Percentiles rank a stretch among this genome's conserved stretches.
Conservation (phyloP, 2,329 filamentous ascomycete species). For the Trichoderma lentiforme region DNA sequence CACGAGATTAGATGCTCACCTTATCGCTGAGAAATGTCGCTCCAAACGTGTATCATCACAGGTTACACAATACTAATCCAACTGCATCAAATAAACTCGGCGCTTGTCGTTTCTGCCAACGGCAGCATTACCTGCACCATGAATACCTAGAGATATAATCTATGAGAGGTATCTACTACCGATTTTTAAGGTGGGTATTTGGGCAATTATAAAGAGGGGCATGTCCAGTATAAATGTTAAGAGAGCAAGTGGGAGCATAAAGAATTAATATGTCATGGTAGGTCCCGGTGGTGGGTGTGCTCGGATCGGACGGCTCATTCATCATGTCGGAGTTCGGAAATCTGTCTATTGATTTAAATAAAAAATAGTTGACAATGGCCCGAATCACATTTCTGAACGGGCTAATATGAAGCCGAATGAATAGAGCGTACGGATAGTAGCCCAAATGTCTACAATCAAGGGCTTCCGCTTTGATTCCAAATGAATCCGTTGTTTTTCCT, state of each 20-base stretch:
- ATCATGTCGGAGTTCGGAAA: not conserved
- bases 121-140: no score
- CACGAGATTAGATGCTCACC: no score
- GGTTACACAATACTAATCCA: no score
- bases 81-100: no score
- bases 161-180: no score
- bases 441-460: not conserved
- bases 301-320: not conserved
- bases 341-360: no score
- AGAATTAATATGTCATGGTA: no score
- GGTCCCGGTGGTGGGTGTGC: not conserved
- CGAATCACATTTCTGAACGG: not conserved
- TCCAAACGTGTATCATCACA: no score
- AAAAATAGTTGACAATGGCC: not conserved
- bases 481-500: rapidly evolving
- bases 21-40: no score
- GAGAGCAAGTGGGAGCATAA: not conserved
- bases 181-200: not conserved
- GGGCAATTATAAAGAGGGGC: not conserved
- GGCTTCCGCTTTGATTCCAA: not conserved
- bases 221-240: not conserved
- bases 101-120: no score
- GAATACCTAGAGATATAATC: no score
- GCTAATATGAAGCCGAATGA: not conserved
- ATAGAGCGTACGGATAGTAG: not conserved